phyloP scores from a whole-genome alignment of 2,329 filamentous ascomycete genomes.

The Microascus cirrosus region DNA sequence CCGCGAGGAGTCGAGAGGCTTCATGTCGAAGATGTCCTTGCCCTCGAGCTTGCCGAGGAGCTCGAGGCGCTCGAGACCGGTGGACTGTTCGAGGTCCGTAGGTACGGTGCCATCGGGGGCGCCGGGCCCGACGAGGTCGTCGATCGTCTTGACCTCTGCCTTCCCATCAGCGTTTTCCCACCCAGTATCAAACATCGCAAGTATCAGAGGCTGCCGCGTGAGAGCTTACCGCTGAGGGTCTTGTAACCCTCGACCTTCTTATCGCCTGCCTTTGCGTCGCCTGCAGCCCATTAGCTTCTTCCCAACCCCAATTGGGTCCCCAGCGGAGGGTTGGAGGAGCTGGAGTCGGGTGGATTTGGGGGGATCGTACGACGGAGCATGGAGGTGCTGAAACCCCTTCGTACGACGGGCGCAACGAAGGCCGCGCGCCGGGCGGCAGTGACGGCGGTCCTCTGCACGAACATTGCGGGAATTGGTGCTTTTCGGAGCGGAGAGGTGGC shows the following conservation, averaged over 20 bases:
- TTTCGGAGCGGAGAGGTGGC: constrained; percentile 5
- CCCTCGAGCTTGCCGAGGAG: constrained; percentile 99
- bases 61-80: constrained; percentile 96
- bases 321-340: background rate
- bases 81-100: constrained; percentile 90
- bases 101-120: constrained; percentile 73
- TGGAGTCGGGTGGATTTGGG: background rate
- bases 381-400: constrained; percentile 50
- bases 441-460: constrained; percentile 52
- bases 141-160: constrained; percentile 68
- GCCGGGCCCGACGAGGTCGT: constrained; percentile 81
- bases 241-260: constrained; percentile 35
- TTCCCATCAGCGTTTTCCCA: background rate
- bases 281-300: background rate
- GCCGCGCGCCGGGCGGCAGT: constrained; percentile 42
- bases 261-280: constrained; percentile 28
- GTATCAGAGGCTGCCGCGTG: constrained; percentile 10
- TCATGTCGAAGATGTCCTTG: constrained; percentile 96
- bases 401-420: constrained; percentile 35
- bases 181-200: background rate
- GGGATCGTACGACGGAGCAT: constrained; percentile 44
- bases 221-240: constrained; percentile 32
- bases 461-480: constrained; percentile 31
- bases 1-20: constrained; percentile 82
- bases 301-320: background rate